Base-by-base conservation (phyloP, 352 stramenopile species). In the Globisporangium polare region DNA sequence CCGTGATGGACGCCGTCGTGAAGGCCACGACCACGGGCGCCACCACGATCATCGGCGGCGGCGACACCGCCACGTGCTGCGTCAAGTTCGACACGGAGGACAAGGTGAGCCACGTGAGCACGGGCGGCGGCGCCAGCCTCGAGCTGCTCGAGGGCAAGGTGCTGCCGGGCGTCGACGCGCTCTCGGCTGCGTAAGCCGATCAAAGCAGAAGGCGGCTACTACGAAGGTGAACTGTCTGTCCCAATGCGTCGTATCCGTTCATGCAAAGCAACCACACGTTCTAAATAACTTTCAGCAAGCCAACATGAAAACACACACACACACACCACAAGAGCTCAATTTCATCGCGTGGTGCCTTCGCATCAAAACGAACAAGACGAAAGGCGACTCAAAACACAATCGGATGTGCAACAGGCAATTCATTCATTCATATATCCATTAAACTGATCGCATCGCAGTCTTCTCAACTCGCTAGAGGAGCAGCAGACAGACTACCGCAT, bases 31-130 rank as follows among this genome's bases (percentile, higher is more conserved):
- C 91, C 62, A 78, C 81, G 2, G 97, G 96, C 54, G 93, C 92
- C 42, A 98, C 96, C 57, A 98, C 96, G 53, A 99, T 99, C 69
- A 98, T 99, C 63, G 98, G 98, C 62, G 97, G 97, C 71, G 97
- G 97, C 60, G 98, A 99, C 84, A 99, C 96, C 53, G 86, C 84
- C 57, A 94, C 86, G 62, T 94, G 84, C 74, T 95, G 86, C 61
- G 83, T 90, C 58, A 94, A 93, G 78, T 94, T 85, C 68, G 70
- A 92, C 69, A 91, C 86, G 64, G 86, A 95, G 68, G 81, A 94
- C 77, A 94, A 95, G 82, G 84, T 95, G 65, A 94, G 84, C 68
- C 86, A 95, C 72, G 83, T 95, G 50, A 89, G 75, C 72, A 99
- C 96, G 56, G 96, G 96, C 62, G 96, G 97, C 60, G 97, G 97